Base-by-base conservation (phyloP, 495 filamentous ascomycete genomes). In the Thozetella sp. region DNA sequence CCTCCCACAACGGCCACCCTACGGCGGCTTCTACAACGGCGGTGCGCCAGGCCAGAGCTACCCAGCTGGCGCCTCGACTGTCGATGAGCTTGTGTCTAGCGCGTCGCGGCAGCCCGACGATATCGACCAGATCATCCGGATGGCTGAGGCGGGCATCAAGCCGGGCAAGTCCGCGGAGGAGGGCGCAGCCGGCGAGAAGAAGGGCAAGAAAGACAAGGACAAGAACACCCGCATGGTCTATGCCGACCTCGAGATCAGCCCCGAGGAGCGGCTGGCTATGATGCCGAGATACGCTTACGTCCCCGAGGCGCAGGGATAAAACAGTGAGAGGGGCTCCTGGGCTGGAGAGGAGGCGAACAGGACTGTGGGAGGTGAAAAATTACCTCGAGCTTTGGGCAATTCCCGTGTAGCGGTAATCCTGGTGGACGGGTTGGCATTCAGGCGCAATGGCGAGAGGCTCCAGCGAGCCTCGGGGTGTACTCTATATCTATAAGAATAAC, bases 251-350 rank as follows among this genome's bases (percentile, higher is more conserved):
- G 89, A 90, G 50, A 78, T 85, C 66, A 93, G 90, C 64, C 92
- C 92, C 23, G 92, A 96, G 76, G 92, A 96, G 79, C 92, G 86
- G 75, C 93, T 94, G 91, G 87, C 91, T 25, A 70, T 75, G 63
- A 75, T 96, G 75, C 80, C 90, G 53, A 87, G 86, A 76, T 96
- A 94, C 78, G 86, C 87, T 67, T 91, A 88, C 70, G 76, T 76
- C 75, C 83, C 85, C 71, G 81, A 79, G 60, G 63, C 61, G 40
- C 57, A 51, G 50, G 53, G 40, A 26, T 58, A 56, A 46, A 45
- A 20, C 15, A 26, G 43, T 51, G 53, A 50, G 46, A n/a, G n/a
- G n/a, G n/a, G n/a, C n/a, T n/a, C n/a, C n/a, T n/a, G n/a, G n/a
- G n/a, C n/a, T n/a, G n/a, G n/a, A n/a, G n/a, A n/a, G n/a, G n/a